Evolutionary conservation across 495 filamentous ascomycete genomes (phyloP), one percentile per base, ranked within the genome.

Genomic region (Hyaloscypha variabilis): DNA sequence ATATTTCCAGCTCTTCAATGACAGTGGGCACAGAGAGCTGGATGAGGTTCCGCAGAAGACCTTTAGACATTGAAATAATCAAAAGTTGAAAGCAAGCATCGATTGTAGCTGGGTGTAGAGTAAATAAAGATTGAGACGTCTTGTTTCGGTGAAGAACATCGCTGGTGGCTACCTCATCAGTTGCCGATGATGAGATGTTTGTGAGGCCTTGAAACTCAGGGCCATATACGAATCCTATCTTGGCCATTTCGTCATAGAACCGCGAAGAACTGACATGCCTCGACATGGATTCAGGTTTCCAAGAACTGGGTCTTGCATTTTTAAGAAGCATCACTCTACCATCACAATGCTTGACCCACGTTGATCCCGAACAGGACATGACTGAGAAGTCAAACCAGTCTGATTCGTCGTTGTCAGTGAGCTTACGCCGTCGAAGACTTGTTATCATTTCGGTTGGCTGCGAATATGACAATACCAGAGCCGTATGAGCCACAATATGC

Each of bases 381-480:
- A 59, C 28, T 21, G 21, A 51, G 42, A 86, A 86, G 8, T 81
- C 76, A 68, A 73, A 83, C 80, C 79, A 85, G 4, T 76, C 63
- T 13, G 69, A 73, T 34, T 82, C 74, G 1, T 73, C 63, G 0
- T 66, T 64, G 19, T 70, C 67, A 0, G 77, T 83, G 21, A 81
- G 68, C 3, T 67, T 66, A 19, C 62, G 68, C 0, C 50, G 75
- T 3, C 75, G 76, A 24, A 84, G 59, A 1, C 66, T 74, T 0
- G 78, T 81, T 29, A 79, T 67, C 24, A 83, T 31, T 51, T 78
- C 77, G 5, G 63, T 70, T 4, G 68, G 62, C 19, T 65, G 68
- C 11, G 76, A 25, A 11, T 57, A 69, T 3, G 8, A 34, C 17
- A 76, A 24, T 21, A 73, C 62, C 23, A 77, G 53, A 25, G 67